These are phyloP conservation scores for Diaporthe amygdali DNA, from an alignment of 2,329 filamentous ascomycete genomes.

Conservation along the genomic window DNA sequence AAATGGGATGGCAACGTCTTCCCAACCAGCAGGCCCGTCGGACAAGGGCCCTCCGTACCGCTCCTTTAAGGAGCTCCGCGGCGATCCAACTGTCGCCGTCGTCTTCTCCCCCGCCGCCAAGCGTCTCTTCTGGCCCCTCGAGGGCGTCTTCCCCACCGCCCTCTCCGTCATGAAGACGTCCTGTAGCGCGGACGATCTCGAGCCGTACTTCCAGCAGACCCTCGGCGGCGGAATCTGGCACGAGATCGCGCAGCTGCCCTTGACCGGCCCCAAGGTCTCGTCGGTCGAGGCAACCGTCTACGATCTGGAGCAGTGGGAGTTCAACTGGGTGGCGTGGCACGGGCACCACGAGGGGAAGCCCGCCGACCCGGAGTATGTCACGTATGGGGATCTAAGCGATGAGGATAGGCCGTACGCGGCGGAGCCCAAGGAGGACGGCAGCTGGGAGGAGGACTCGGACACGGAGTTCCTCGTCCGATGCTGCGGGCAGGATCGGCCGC, in stretches of 20 bases:
- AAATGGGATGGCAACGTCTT: background rate
- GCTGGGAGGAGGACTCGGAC: slow-evolving; percentile 31
- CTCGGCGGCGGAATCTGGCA: slow-evolving; percentile 31
- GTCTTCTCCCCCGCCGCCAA: slow-evolving; percentile 26
- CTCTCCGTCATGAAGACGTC: slow-evolving; percentile 32
- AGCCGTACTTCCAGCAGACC: slow-evolving; percentile 30
- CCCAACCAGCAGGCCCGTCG: background rate
- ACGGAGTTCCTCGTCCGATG: slow-evolving; percentile 32
- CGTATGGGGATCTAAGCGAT: slow-evolving; percentile 29
- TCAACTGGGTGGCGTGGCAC: slow-evolving; percentile 31
- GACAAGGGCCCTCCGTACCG: slow-evolving; percentile 24
- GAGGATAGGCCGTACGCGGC: slow-evolving; percentile 27
- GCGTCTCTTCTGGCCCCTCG: slow-evolving; percentile 33
- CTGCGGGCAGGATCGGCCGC: slow-evolving; percentile 32
- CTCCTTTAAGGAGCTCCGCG: slow-evolving; percentile 28
- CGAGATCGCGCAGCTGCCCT: slow-evolving; percentile 31
- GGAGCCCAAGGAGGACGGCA: slow-evolving; percentile 29
- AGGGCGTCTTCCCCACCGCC: slow-evolving; percentile 29
- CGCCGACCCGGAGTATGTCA: slow-evolving; percentile 24
- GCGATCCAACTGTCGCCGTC: slow-evolving; percentile 19
- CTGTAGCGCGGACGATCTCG: slow-evolving; percentile 27
- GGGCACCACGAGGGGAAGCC: slow-evolving; percentile 23
- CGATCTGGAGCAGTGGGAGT: slow-evolving; percentile 33
- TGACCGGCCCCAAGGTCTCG: slow-evolving; percentile 37
- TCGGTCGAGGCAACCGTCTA: slow-evolving; percentile 30